Evolutionary conservation across 2,329 filamentous ascomycete genomes (phyloP), one percentile per base, ranked within the genome.

Genomic region (Drechslerella dactyloides): DNA sequence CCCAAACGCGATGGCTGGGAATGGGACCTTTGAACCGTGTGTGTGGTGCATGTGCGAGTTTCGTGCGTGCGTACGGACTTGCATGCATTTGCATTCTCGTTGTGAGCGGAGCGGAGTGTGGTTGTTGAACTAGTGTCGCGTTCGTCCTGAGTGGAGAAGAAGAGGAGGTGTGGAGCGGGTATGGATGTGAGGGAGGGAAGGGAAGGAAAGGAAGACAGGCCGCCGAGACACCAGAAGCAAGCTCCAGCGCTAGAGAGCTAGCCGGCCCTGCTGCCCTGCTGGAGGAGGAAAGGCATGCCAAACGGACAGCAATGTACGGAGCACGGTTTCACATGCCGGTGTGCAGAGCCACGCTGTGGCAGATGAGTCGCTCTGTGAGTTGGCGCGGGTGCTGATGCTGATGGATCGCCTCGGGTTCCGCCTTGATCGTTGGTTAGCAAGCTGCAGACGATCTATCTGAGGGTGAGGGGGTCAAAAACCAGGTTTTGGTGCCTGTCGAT

Each of bases 341-440:
- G 50, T 24, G 57, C 35, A 65, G 55, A 72, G 60, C 60, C 68
- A 54, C 60, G 56, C 55, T 64, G 68, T 65, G 60, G 60, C 60
- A 65, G 55, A 65, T 60, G 52, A 72, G 50, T 65, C 68, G 68
- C 48, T 40, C 44, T 62, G 50, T 46, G 52, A 40, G 51, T n/a
- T 63, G 60, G 51, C 60, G 60, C 33, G 44, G 30, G 56, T 27
- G 23, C 27, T 33, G 21, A 62, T 56, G 52, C 51, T 17, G 40
- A 40, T 51, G 50, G 21, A n/a, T 10, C 10, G 50, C 30, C 57
- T n/a, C 50, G 48, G 24, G 37, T 44, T 23, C 24, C 30, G 33
- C 19, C 33, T 21, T 40, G 42, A 10, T 51, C 19, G 42, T 23
- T 51, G 24, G 17, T 58, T 35, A 48, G 37, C 17, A 30, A 40